A percentile compares a stretch with the other conserved stretches of the same genome.
Conservation (phyloP, 805 yeast genomes). For the Saturnispora hagleri region DNA sequence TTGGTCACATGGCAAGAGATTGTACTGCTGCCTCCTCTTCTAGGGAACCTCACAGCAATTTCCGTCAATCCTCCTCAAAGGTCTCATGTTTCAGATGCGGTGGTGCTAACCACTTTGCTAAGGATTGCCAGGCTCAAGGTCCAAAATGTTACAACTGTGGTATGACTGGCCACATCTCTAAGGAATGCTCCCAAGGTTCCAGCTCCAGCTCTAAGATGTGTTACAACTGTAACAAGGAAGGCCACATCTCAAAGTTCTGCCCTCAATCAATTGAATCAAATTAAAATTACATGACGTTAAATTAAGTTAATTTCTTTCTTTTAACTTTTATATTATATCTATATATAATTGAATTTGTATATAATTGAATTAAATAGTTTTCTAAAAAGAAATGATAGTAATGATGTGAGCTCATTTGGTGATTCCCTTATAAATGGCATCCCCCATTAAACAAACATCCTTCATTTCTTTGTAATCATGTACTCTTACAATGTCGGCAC, state of each 20-base stretch:
- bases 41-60: conserved; percentile 13
- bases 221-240: conserved; percentile 68
- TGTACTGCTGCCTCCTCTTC: conserved; percentile 42
- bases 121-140: conserved; percentile 66
- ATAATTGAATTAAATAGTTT: background rate
- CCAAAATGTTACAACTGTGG: conserved; percentile 90
- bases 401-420: background rate
- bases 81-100: conserved; percentile 84
- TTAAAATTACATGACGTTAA: background rate
- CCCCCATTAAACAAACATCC: conserved; percentile 54
- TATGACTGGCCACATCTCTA: conserved; percentile 79
- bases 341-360: background rate
- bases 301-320: conserved; percentile 1
- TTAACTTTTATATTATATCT: conserved; percentile 1
- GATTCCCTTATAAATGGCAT: conserved; percentile 49
- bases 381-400: background rate
- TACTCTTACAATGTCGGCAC: conserved; percentile 76
- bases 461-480: conserved; percentile 64
- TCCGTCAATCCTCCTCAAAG: conserved; percentile 20
- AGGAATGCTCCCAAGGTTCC: conserved; percentile 57
- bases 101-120: conserved; percentile 88
- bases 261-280: conserved; percentile 7
- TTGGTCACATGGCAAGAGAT: conserved; percentile 77
- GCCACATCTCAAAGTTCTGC: conserved; percentile 85
- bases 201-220: conserved; percentile 44